Evolutionary conservation across 495 filamentous ascomycete species (phyloP).

Genomic region (Daldinia decipiens): DNA sequence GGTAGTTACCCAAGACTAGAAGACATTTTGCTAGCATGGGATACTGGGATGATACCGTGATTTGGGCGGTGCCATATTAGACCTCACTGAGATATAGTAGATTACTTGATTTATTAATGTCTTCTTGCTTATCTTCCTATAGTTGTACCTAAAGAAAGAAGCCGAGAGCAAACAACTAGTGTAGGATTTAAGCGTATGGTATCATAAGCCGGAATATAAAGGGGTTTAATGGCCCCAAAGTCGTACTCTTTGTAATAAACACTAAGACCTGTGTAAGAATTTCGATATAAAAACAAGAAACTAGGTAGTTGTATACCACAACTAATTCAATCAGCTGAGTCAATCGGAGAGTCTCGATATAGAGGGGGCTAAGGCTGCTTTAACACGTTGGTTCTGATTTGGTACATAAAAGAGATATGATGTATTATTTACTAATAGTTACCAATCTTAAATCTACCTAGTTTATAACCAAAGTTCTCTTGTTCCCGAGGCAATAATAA

Average conservation of each 20-base stretch:
- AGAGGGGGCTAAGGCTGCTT: conserved; percentile 27
- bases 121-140: not conserved
- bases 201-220: not conserved
- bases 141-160: not conserved
- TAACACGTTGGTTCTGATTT: conserved; percentile 25
- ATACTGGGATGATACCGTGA: not conserved
- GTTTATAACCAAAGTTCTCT: too few species aligned
- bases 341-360: conserved; percentile 29
- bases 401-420: not conserved
- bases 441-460: too few species aligned
- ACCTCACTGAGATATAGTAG: not conserved
- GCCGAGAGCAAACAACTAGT: not conserved
- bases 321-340: too few species aligned
- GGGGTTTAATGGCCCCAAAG: too few species aligned
- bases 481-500: too few species aligned
- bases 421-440: not conserved
- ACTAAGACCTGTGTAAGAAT: too few species aligned
- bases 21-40: not conserved
- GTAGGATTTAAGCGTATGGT: not conserved
- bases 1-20: too few species aligned
- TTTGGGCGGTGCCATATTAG: not conserved
- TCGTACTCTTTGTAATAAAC: too few species aligned
- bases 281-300: too few species aligned
- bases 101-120: not conserved
- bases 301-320: too few species aligned